Conservation (phyloP, 2,329 filamentous ascomycete genomes). For the Mariannaea elegans region DNA sequence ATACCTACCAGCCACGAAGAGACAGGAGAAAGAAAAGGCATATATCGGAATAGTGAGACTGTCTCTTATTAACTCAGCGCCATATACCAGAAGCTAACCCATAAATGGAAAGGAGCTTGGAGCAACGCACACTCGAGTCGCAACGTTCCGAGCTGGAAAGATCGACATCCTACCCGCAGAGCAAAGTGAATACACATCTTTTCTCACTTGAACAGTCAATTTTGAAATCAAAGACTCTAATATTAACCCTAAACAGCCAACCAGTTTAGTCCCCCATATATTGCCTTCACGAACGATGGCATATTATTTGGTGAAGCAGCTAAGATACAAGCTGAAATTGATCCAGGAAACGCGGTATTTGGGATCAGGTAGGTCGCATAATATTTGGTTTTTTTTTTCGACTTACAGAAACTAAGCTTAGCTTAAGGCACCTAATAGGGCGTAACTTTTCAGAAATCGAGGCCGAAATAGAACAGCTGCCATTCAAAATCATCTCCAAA, state of each 20-base stretch:
- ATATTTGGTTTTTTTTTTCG: not conserved
- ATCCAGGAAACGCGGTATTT: not conserved
- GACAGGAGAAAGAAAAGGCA: not conserved
- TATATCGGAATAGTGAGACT: not conserved
- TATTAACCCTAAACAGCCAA: not conserved
- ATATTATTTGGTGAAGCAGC: not conserved
- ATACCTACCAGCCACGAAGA: not conserved
- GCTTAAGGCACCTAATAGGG: not conserved
- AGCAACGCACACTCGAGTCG: not conserved
- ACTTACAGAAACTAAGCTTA: not conserved
- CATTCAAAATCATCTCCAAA: conserved; percentile 10
- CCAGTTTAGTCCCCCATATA: not conserved
- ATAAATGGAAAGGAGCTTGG: not conserved
- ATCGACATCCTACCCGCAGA: not conserved
- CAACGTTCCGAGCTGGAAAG: not conserved
- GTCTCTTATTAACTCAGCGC: not conserved
- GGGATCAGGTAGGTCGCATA: not conserved
- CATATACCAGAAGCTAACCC: not conserved
- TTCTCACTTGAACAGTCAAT: not conserved
- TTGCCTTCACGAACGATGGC: not conserved
- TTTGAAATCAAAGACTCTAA: not conserved
- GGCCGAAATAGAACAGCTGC: not conserved
- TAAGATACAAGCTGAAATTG: not conserved
- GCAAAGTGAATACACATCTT: not conserved
- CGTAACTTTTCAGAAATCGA: conserved; percentile 6